Conservation (phyloP, 1,284 basidiomycete species). For the Apiotrichum mycotoxinovorans region DNA sequence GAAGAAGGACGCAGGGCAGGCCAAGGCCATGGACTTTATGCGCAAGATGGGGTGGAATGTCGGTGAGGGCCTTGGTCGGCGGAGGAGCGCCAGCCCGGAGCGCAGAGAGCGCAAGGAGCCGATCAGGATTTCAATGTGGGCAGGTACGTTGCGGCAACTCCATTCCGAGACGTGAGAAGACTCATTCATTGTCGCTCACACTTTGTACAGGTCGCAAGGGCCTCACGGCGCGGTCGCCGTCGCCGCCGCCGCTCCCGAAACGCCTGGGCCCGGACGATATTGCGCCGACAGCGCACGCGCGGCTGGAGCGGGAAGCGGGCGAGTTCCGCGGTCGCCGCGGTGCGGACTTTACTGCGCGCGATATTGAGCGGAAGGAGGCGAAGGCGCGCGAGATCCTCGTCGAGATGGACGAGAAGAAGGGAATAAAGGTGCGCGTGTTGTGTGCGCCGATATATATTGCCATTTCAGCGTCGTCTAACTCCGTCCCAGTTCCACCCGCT, state of each 20-base stretch:
- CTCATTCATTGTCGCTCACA: no score
- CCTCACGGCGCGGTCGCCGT: conserved; percentile 34
- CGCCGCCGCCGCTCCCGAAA: conserved; percentile 34
- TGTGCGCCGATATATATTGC: no score
- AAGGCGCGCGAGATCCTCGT: conserved; percentile 40
- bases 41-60: conserved; percentile 51
- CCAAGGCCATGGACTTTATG: conserved; percentile 48
- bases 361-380: conserved; percentile 34
- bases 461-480: background rate
- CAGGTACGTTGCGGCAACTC: conserved; percentile 21
- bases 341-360: conserved; percentile 30
- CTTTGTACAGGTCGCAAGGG: conserved; percentile 31
- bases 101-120: conserved; percentile 33
- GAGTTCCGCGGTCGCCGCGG: conserved; percentile 38
- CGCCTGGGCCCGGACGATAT: conserved; percentile 29
- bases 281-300: conserved; percentile 26
- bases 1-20: conserved; percentile 18
- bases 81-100: conserved; percentile 20
- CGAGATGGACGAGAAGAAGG: conserved; percentile 34
- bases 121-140: conserved; percentile 48
- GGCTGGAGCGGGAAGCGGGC: conserved; percentile 34
- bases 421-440: conserved; percentile 33
- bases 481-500: conserved; percentile 46
- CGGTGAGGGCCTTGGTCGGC: conserved; percentile 44
- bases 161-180: background rate